A percentile compares a stretch with the other conserved stretches of the same genome.
phyloP scores from a whole-genome alignment of 371 early-diverging fungal genomes.

The Fennellomyces sp. region DNA sequence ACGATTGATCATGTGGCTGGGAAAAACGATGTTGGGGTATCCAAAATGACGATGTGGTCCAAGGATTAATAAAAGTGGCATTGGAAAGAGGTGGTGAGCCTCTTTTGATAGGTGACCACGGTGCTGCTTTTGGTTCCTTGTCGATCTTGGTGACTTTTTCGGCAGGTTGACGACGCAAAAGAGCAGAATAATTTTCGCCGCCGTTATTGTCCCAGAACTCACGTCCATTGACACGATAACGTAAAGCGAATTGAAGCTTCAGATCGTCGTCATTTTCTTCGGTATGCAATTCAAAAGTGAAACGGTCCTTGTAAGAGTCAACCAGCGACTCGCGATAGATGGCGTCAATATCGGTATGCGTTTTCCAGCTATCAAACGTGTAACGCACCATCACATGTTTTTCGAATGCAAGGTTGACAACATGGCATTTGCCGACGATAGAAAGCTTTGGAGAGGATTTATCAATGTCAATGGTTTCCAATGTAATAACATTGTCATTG shows the following conservation, averaged over 20 bases:
- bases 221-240: constrained; percentile 57
- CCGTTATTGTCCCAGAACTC: constrained; percentile 86
- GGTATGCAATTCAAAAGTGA: constrained; percentile 18
- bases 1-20: neutral
- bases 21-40: neutral
- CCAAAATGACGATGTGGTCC: constrained; percentile 7
- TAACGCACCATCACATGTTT: constrained; percentile 70
- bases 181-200: constrained; percentile 66
- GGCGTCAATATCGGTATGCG: constrained; percentile 57
- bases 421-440: constrained; percentile 56
- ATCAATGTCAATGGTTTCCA: neutral
- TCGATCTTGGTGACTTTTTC: neutral
- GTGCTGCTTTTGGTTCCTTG: neutral
- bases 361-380: constrained; percentile 71
- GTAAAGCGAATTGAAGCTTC: constrained; percentile 23
- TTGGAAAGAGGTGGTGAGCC: neutral
- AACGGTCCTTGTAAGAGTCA: constrained; percentile 33
- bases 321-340: constrained; percentile 44
- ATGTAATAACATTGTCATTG: neutral
- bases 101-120: neutral
- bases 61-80: constrained; percentile 1
- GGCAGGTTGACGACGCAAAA: constrained; percentile 10
- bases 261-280: neutral
- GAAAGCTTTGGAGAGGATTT: neutral
- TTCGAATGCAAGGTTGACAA: constrained; percentile 78